Evolutionary conservation across 208 protist genomes (phyloP), one percentile per base, ranked within the genome.

Genomic region (Acanthamoeba healyi): DNA sequence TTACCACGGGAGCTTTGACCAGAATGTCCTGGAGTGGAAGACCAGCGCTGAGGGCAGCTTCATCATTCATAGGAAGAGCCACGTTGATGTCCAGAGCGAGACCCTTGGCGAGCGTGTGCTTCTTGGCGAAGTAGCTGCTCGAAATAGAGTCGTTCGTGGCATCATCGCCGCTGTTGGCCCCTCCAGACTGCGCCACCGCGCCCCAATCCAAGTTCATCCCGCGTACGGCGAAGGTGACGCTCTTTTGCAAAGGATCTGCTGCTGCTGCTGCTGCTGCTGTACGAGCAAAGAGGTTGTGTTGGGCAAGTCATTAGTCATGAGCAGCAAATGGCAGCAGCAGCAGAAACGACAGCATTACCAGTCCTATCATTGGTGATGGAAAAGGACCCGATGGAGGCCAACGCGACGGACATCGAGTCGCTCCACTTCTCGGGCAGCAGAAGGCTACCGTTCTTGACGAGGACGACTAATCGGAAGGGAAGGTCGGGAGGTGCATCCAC

Each of bases 401-500:
- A 40, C 0, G 67, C 67, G 36, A 40, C 67, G 19, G 67, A 77
- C 32, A 77, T 34, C 36, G 67, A 77, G 26, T 24, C 29, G 38
- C 67, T 40, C 67, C 67, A 77, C 42, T 77, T 77, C 67, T 77
- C 67, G 38, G 67, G 67, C 19, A 77, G 38, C 34, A 77, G 67
- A 6, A 77, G 34, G 67, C 67, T 9, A 14, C 67, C 67, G 38
- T 40, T 40, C 34, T 77, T 77, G 38, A 77, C 24, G 67, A n/a
- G 14, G 67, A 77, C 38, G 38, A 26, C 32, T 26, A 72, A 26
- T 26, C 63, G 26, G 26, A 72, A 72, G 32, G 32, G 32, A 2
- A 77, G 9, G 58, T 65, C n/a, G 10, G n/a, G 67, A 7, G 26
- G n/a, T 9, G 24, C n/a, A 34, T 77, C 67, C 38, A 24, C 24